Percentiles rank a stretch among this genome's conserved stretches.
phyloP scores from a whole-genome alignment of 1,139 yeast genomes.

The Saccharomyces hybrid region DNA sequence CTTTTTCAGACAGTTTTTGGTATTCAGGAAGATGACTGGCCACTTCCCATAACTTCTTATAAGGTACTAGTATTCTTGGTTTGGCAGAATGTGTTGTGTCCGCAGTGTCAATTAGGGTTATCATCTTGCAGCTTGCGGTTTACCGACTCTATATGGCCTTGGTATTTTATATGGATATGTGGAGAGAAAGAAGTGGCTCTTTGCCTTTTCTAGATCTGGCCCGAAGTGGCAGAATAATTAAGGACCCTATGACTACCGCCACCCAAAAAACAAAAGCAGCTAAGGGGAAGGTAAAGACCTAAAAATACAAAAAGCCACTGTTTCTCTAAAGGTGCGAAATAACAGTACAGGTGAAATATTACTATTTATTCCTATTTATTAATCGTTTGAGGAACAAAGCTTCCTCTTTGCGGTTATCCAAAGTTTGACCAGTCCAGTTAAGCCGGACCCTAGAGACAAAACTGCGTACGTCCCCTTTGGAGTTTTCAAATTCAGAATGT shows the following conservation, averaged over 20 bases:
- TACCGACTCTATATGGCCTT: background rate
- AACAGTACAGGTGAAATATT: background rate
- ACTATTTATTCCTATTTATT: background rate
- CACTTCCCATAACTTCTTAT: constrained; percentile 21
- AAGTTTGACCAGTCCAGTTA: constrained; percentile 36
- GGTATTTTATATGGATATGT: background rate
- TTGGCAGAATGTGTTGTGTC: background rate
- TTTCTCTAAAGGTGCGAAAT: no score
- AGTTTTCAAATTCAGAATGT: constrained; percentile 34
- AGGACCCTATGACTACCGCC: background rate
- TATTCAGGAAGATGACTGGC: constrained; percentile 25
- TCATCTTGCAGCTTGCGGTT: background rate
- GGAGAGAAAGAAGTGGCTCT: background rate
- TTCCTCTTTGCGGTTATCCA: constrained; percentile 30
- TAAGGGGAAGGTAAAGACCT: no score
- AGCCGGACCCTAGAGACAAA: constrained; percentile 34
- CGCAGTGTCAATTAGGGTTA: background rate
- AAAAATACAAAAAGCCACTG: no score
- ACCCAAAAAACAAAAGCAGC: background rate
- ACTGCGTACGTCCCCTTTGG: constrained; percentile 30
- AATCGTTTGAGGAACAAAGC: background rate
- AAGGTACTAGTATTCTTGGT: constrained; percentile 26
- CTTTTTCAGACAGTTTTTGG: constrained; percentile 13
- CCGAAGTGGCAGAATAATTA: background rate
- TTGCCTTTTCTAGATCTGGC: background rate